Percentiles rank a stretch among this genome's conserved stretches.
These are phyloP conservation scores for Astrothelium subdiscretum DNA, from an alignment of 495 filamentous ascomycete species.

Conservation along the genomic window DNA sequence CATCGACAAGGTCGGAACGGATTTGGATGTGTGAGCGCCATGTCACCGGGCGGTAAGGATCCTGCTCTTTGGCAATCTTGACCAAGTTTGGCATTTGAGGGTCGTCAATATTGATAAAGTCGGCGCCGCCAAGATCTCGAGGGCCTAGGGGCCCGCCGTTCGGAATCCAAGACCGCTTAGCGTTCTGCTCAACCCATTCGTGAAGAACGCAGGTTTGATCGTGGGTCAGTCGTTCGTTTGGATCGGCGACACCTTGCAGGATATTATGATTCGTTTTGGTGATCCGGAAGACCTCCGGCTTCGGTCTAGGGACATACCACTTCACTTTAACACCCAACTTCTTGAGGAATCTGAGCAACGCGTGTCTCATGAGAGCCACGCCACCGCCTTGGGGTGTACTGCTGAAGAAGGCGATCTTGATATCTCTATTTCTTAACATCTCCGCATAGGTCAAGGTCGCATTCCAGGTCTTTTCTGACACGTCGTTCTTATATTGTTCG, in stretches of 20 bases:
- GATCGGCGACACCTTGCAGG: slow-evolving; percentile 66
- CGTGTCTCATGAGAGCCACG: slow-evolving; percentile 81
- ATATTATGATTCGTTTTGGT: slow-evolving; percentile 93
- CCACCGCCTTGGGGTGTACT: slow-evolving; percentile 80
- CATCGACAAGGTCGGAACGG: slow-evolving; percentile 56
- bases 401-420: slow-evolving; percentile 76
- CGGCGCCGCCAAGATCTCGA: slow-evolving; percentile 60
- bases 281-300: slow-evolving; percentile 71
- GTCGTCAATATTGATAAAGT: slow-evolving; percentile 73
- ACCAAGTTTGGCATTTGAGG: slow-evolving; percentile 82
- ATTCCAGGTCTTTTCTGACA: slow-evolving; percentile 52
- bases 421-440: slow-evolving; percentile 52
- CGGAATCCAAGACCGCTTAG: slow-evolving; percentile 63
- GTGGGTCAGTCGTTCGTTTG: slow-evolving; percentile 46
- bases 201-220: slow-evolving; percentile 49
- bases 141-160: slow-evolving; percentile 56
- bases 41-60: slow-evolving; percentile 66
- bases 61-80: slow-evolving; percentile 57
- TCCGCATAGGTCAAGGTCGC: slow-evolving; percentile 55
- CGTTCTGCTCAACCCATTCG: slow-evolving; percentile 71
- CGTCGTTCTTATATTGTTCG: slow-evolving; percentile 54
- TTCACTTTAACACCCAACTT: slow-evolving; percentile 55
- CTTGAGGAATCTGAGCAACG: slow-evolving; percentile 62
- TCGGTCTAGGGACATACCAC: slow-evolving; percentile 82
- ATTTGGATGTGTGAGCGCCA: slow-evolving; percentile 82